A percentile compares a stretch with the other conserved stretches of the same genome.
Conservation (phyloP, 176 grass and related monocot genomes). For the Chloris gayana region DNA sequence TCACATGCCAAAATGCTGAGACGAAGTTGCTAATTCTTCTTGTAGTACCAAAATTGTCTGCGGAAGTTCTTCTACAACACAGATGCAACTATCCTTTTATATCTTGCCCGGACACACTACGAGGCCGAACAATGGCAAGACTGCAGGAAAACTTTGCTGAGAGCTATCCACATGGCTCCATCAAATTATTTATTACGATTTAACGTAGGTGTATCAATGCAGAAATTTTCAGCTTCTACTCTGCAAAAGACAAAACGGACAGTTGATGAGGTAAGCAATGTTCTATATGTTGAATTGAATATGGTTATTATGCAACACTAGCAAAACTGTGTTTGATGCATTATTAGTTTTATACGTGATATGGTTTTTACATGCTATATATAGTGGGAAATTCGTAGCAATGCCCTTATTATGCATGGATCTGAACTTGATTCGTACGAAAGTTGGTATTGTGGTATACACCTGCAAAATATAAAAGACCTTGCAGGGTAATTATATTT, state of each 20-base stretch:
- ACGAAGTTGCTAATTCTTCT: conserved; percentile 38
- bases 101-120: conserved; percentile 89
- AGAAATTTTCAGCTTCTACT: conserved; percentile 94
- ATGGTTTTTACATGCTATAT: not conserved
- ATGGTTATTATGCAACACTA: conserved; percentile 17
- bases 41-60: conserved; percentile 87
- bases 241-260: conserved; percentile 89
- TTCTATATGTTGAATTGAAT: conserved; percentile 23
- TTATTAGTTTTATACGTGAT: conserved; percentile 10
- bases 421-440: not conserved
- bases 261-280: conserved; percentile 73
- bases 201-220: conserved; percentile 93
- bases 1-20: not conserved
- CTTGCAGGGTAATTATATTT: not conserved
- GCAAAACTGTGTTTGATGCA: not conserved
- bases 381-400: not conserved
- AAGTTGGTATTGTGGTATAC: conserved; percentile 5
- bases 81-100: conserved; percentile 84
- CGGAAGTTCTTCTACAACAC: conserved; percentile 94
- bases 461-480: not conserved
- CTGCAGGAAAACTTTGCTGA: conserved; percentile 87
- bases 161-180: conserved; percentile 96
- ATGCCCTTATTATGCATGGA: not conserved
- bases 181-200: conserved; percentile 94
- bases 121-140: conserved; percentile 99